Base-by-base conservation (phyloP, 768 basidiomycete genomes). In the Boletus rubroflammeus region DNA sequence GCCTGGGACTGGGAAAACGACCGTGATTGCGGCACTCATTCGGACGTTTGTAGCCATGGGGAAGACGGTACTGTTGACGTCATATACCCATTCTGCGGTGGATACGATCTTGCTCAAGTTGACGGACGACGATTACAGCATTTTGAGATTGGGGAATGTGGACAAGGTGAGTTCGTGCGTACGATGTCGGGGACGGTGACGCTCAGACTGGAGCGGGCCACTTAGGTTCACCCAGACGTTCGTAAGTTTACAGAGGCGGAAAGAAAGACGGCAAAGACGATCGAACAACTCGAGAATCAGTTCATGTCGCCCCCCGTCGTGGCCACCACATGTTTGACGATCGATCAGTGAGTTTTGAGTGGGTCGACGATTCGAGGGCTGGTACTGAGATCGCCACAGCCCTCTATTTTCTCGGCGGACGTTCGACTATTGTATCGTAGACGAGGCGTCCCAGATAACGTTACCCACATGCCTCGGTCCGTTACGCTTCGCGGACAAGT, bases 1-100 rank as follows among this genome's bases (percentile, higher is more conserved):
- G 97, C 97, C 97, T 8, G 97, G 97, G 0, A 98, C 96, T 5
- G 96, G 97, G 8, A 99, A 99, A 73, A 97, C 96, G 40, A 96
- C 93, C 1, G 89, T 97, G 5, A 89, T 97, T 56, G 92, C 90
- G 1, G 86, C 91, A 31, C 80, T 97, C 45, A 94, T 98, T 65
- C 80, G 82, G 62, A 80, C 80, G 45, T 72, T 98, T 14, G 92
- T 94, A 2, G 78, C 71, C 36, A 75, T 84, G 72, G 91, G 92
- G 7, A 95, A 97, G 76, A 90, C 82, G 0, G 90, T 98, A 6
- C 72, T 99, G 25, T 71, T 98, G 56, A 90, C 90, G 7, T 91
- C 90, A 42, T 97, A 98, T 68, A 99, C 97, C 2, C 97, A 99
- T 75, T 97, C 95, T 14, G 96, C 97, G 0, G 97, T 99, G 43